These are phyloP conservation scores for Ophiocordyceps sinensis DNA, from an alignment of 2,329 filamentous ascomycete genomes.

Conservation along the genomic window DNA sequence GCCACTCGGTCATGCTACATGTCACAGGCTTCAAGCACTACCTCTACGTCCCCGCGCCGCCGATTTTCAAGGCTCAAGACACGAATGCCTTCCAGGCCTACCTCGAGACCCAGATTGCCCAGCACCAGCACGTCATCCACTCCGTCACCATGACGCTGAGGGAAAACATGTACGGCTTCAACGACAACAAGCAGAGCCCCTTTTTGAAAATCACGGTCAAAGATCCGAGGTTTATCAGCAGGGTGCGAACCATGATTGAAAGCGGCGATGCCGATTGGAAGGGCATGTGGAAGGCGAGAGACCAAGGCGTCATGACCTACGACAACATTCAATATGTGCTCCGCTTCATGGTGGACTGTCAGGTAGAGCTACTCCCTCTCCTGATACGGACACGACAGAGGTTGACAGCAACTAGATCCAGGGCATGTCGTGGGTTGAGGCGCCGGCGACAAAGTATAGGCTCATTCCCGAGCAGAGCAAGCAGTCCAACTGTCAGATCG, in stretches of 20 bases:
- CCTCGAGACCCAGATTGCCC: conserved; percentile 65
- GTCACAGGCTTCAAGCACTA: conserved; percentile 96
- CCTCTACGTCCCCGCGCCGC: conserved; percentile 79
- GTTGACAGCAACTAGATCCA: conserved; percentile 42
- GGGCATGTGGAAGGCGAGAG: conserved; percentile 62
- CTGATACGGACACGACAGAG: background rate
- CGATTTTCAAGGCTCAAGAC: conserved; percentile 66
- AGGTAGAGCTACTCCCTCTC: conserved; percentile 32
- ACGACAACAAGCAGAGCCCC: conserved; percentile 81
- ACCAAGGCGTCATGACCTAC: conserved; percentile 70
- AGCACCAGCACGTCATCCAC: conserved; percentile 59
- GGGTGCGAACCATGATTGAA: conserved; percentile 63
- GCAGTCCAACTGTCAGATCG: conserved; percentile 93
- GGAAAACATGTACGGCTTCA: conserved; percentile 88
- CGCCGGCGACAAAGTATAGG: conserved; percentile 57
- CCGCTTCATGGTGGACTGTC: conserved; percentile 95
- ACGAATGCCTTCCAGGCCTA: conserved; percentile 65
- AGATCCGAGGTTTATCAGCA: conserved; percentile 72
- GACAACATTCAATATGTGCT: conserved; percentile 93
- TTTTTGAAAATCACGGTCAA: conserved; percentile 90
- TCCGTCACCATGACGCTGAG: conserved; percentile 70
- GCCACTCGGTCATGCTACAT: conserved; percentile 87
- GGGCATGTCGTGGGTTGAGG: conserved; percentile 97
- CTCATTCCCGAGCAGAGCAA: conserved; percentile 50
- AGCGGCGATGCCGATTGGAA: conserved; percentile 73